Conservation (phyloP, 1,139 yeast genomes). For the Hyphopichia burtonii region DNA sequence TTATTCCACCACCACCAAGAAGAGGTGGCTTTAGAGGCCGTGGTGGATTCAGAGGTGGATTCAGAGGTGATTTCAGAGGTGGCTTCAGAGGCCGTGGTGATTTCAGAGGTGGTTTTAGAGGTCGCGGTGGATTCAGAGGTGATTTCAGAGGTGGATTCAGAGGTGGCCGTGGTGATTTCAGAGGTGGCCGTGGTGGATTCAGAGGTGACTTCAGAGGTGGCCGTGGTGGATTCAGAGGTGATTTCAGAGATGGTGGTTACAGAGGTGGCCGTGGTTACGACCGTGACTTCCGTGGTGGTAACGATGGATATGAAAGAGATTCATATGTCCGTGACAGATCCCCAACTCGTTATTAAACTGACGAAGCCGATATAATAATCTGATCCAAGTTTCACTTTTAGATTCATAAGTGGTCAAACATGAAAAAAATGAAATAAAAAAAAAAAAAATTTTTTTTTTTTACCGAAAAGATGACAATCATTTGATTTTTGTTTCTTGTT, state of each 20-base stretch:
- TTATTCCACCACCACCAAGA: slow-evolving; percentile 64
- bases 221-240: slow-evolving; percentile 30
- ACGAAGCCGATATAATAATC: neutral
- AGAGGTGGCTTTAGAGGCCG: slow-evolving; percentile 49
- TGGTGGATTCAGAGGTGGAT: slow-evolving; percentile 34
- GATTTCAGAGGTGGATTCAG: slow-evolving; percentile 31
- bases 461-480: neutral
- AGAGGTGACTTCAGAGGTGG: slow-evolving; percentile 19
- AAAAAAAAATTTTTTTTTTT: neutral
- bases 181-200: slow-evolving; percentile 36
- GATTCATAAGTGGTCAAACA: neutral
- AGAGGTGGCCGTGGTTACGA: slow-evolving; percentile 42
- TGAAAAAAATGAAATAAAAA: neutral
- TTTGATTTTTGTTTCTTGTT: slow-evolving; percentile 4
- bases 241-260: slow-evolving; percentile 22
- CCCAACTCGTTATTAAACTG: slow-evolving; percentile 40
- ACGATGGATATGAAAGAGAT: slow-evolving; percentile 35
- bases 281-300: slow-evolving; percentile 34
- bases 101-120: slow-evolving; percentile 35
- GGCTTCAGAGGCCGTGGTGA: slow-evolving; percentile 40
- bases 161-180: slow-evolving; percentile 33
- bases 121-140: slow-evolving; percentile 37
- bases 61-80: slow-evolving; percentile 32
- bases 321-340: slow-evolving; percentile 51
- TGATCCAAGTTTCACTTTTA: neutral